Percentiles rank a stretch among this genome's conserved stretches.
Evolutionary conservation across 495 filamentous ascomycete species (phyloP).

Genomic region (Annulohypoxylon nitens): DNA sequence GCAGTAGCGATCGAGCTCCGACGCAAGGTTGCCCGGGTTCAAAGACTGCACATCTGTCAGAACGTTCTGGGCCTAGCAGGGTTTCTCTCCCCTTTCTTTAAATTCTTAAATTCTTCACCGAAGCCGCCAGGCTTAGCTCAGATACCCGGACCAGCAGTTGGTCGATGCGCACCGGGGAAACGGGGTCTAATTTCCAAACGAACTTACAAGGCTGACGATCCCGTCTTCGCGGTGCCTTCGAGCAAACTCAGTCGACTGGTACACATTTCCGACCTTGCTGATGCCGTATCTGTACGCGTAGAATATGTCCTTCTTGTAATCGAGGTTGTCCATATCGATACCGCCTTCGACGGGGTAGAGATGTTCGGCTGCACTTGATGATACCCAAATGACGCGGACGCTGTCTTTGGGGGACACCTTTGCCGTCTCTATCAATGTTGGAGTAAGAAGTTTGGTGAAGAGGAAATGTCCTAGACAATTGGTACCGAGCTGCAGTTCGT

Average conservation of each 20-base stretch:
- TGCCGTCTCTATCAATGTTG: conserved; percentile 58
- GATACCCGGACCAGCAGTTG: background rate
- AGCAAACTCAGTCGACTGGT: conserved; percentile 56
- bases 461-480: conserved; percentile 60
- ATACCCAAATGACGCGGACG: conserved; percentile 62
- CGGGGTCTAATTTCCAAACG: conserved; percentile 27
- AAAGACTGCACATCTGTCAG: conserved; percentile 38
- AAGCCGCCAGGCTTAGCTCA: background rate
- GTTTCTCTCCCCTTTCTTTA: background rate
- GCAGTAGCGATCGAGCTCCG: conserved; percentile 57
- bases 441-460: conserved; percentile 62
- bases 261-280: conserved; percentile 61
- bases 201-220: conserved; percentile 52
- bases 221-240: conserved; percentile 50
- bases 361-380: conserved; percentile 49
- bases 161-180: conserved; percentile 19
- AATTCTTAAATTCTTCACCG: background rate
- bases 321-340: conserved; percentile 52
- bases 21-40: conserved; percentile 61
- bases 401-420: conserved; percentile 48
- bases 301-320: conserved; percentile 48
- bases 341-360: conserved; percentile 47
- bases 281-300: conserved; percentile 51
- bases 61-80: conserved; percentile 10
- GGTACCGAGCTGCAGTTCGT: conserved; percentile 56